Evolutionary conservation across 2,329 filamentous ascomycete species (phyloP).

Genomic region (Aureobasidium subglaciale): DNA sequence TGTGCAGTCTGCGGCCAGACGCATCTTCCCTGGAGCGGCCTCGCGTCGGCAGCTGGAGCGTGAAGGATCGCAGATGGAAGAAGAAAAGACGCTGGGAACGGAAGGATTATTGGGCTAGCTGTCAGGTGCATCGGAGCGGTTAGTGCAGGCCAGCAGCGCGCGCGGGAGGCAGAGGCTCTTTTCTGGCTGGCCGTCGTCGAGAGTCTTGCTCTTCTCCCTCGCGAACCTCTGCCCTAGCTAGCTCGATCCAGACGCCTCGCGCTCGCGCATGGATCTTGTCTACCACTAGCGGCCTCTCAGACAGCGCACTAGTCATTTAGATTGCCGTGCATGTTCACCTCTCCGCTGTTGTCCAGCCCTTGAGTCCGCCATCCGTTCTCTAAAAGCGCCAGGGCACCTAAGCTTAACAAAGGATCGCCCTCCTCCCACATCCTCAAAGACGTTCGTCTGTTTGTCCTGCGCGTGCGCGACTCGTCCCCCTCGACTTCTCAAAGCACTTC

Average conservation of each 20-base stretch:
- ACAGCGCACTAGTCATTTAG: conserved; percentile 35
- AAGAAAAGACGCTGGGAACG: conserved; percentile 10
- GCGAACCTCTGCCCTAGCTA: not conserved
- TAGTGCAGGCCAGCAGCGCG: not conserved
- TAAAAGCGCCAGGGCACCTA: conserved; percentile 37
- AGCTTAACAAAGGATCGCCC: conserved; percentile 47
- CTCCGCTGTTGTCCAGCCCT: conserved; percentile 36
- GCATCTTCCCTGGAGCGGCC: not conserved
- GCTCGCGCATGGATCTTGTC: conserved; percentile 34
- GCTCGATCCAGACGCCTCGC: conserved; percentile 35
- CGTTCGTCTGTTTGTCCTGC: conserved; percentile 15
- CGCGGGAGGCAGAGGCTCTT: conserved; percentile 9
- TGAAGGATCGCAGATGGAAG: conserved; percentile 7
- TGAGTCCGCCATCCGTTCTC: conserved; percentile 36
- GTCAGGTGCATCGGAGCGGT: conserved; percentile 8
- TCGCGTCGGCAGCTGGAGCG: conserved; percentile 9
- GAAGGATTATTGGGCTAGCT: conserved; percentile 6
- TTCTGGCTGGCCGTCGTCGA: not conserved
- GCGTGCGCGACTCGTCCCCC: conserved; percentile 9
- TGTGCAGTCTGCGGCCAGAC: conserved; percentile 11
- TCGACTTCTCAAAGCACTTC: conserved; percentile 6
- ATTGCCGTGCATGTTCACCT: conserved; percentile 36
- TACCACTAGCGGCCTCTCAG: conserved; percentile 33
- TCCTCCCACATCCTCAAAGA: conserved; percentile 24
- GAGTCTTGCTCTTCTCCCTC: not conserved